Conservation (phyloP, 805 yeast species). For the Torulaspora indica region DNA sequence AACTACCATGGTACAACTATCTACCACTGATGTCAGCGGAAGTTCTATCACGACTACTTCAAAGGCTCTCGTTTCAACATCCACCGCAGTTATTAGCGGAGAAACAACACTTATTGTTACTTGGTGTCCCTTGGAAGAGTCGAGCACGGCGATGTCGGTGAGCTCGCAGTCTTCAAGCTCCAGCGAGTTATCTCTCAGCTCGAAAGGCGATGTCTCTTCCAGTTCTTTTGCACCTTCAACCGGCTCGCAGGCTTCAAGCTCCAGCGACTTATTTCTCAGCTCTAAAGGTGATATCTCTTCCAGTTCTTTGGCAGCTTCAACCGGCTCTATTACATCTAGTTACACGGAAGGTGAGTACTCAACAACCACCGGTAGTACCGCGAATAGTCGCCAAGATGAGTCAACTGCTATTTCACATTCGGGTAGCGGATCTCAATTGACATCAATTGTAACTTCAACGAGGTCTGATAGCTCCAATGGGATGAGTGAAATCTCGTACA, state of each 20-base stretch:
- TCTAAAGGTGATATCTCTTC: background rate
- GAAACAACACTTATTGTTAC: constrained; percentile 34
- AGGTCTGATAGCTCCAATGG: background rate
- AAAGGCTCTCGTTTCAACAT: constrained; percentile 13
- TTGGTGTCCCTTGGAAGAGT: constrained; percentile 35
- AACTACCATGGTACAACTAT: background rate
- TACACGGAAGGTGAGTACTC: background rate
- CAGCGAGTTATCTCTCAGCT: background rate
- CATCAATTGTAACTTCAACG: constrained; percentile 1
- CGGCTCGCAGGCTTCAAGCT: background rate
- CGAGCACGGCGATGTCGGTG: background rate
- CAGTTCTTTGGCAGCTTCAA: background rate
- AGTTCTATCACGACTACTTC: constrained; percentile 1
- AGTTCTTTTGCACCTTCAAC: background rate
- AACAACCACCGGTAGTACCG: background rate
- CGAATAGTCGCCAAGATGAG: background rate
- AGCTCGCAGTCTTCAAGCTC: background rate
- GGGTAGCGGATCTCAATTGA: background rate
- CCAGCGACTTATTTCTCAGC: background rate
- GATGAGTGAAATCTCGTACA: background rate
- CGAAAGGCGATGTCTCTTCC: background rate
- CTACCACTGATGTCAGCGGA: constrained; percentile 1
- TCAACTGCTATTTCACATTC: background rate
- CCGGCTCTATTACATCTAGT: background rate
- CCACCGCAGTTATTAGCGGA: constrained; percentile 22